These are phyloP conservation scores for Hermanozyma aechmeae DNA, from an alignment of 805 yeast genomes.

Conservation along the genomic window DNA sequence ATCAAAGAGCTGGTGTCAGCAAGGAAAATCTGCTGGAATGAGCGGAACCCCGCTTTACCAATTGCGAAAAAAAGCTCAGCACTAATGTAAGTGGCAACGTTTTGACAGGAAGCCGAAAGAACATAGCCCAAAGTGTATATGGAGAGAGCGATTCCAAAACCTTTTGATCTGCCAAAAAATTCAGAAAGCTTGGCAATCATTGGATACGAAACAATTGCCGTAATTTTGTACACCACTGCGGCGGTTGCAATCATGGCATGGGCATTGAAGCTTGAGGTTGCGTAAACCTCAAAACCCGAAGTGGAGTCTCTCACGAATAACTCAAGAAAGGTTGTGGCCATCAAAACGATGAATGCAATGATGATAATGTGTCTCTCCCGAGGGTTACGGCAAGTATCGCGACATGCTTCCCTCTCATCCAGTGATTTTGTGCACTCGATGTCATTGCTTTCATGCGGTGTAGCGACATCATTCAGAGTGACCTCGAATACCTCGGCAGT, in stretches of 20 bases:
- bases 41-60: constrained; percentile 27
- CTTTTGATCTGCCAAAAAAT: constrained; percentile 28
- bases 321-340: constrained; percentile 18
- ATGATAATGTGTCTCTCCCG: constrained; percentile 12
- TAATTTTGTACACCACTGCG: constrained; percentile 28
- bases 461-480: too few species aligned
- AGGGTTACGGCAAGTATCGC: neutral
- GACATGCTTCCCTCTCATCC: too few species aligned
- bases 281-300: constrained; percentile 12
- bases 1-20: constrained; percentile 32
- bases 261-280: constrained; percentile 29
- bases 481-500: too few species aligned
- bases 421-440: too few species aligned
- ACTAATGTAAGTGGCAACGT: constrained; percentile 23
- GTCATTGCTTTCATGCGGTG: too few species aligned
- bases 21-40: constrained; percentile 23
- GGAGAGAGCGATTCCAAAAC: constrained; percentile 20
- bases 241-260: constrained; percentile 32
- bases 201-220: constrained; percentile 28
- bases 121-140: constrained; percentile 27
- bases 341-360: constrained; percentile 13
- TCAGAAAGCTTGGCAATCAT: constrained; percentile 33
- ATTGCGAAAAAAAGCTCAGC: constrained; percentile 27
- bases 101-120: constrained; percentile 23
- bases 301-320: constrained; percentile 3